Percentiles rank a stretch among this genome's conserved stretches.
Evolutionary conservation across 2,329 filamentous ascomycete species (phyloP).

Genomic region (Clarireedia sp.): DNA sequence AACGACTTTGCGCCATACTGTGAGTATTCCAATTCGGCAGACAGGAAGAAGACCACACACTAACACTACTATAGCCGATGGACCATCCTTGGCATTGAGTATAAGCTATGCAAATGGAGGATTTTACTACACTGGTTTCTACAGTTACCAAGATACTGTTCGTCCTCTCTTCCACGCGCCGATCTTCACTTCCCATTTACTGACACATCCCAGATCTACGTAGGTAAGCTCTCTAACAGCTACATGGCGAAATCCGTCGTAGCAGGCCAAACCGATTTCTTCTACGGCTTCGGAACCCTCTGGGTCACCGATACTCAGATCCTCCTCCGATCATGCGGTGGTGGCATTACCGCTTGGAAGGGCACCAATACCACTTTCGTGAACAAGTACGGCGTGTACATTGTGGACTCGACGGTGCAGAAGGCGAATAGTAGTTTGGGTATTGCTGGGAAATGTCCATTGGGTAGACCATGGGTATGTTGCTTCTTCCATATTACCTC

Average conservation of each 20-base stretch:
- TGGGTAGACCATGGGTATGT: slow-evolving; percentile 43
- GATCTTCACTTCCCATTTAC: not conserved
- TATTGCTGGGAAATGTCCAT: slow-evolving; percentile 37
- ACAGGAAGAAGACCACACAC: not conserved
- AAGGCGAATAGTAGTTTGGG: slow-evolving; percentile 44
- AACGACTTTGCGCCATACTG: slow-evolving; percentile 46
- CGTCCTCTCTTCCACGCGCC: slow-evolving; percentile 7
- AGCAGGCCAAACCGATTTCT: slow-evolving; percentile 59
- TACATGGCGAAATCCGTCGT: slow-evolving; percentile 55
- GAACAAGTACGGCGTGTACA: slow-evolving; percentile 62
- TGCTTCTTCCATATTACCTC: not conserved
- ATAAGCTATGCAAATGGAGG: slow-evolving; percentile 56
- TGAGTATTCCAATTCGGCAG: slow-evolving; percentile 3
- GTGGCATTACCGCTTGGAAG: slow-evolving; percentile 64
- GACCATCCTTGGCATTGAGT: slow-evolving; percentile 52
- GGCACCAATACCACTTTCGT: slow-evolving; percentile 56
- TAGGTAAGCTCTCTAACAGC: slow-evolving; percentile 58
- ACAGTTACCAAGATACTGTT: slow-evolving; percentile 61
- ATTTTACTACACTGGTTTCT: slow-evolving; percentile 59
- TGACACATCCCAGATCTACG: slow-evolving; percentile 40
- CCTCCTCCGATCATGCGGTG: slow-evolving; percentile 51
- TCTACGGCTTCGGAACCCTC: slow-evolving; percentile 53
- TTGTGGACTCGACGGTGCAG: slow-evolving; percentile 45
- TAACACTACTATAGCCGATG: slow-evolving; percentile 25
- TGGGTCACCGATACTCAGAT: slow-evolving; percentile 50